These are phyloP conservation scores for Plantago major DNA, from an alignment of 257 asterid genomes.

Conservation along the genomic window DNA sequence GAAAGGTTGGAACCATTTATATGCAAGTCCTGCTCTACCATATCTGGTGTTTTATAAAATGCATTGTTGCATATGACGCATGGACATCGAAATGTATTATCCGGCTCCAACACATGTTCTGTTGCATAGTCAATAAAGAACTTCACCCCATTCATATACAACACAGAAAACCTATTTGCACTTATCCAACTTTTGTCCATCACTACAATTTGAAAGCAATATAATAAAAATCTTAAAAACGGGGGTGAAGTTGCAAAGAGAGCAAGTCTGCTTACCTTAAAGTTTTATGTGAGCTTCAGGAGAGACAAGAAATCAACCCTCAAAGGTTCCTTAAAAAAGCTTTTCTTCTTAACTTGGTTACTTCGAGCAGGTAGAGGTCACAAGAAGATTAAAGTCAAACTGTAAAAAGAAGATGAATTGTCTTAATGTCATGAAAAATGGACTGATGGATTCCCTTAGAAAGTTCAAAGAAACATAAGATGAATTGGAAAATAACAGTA, in stretches of 20 bases:
- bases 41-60: background rate
- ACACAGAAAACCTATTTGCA: too few relatives aligned
- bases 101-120: background rate
- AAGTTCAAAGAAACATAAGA: slow-evolving; percentile 42
- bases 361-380: slow-evolving; percentile 71
- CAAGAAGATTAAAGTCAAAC: slow-evolving; percentile 40
- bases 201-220: background rate
- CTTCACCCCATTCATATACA: too few relatives aligned
- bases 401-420: slow-evolving; percentile 40
- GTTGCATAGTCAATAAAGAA: background rate
- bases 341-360: slow-evolving; percentile 54
- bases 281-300: slow-evolving; percentile 44
- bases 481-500: slow-evolving; percentile 36
- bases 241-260: slow-evolving; percentile 23
- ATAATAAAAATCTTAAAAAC: too few relatives aligned
- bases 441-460: slow-evolving; percentile 36
- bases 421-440: slow-evolving; percentile 45
- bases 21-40: background rate
- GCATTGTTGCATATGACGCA: background rate
- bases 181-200: background rate
- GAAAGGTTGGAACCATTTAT: background rate
- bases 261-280: slow-evolving; percentile 36
- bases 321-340: slow-evolving; percentile 43
- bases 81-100: background rate
- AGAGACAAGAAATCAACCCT: slow-evolving; percentile 52